Evolutionary conservation across 805 yeast genomes (phyloP).

Genomic region (Hanseniaspora thailandica): DNA sequence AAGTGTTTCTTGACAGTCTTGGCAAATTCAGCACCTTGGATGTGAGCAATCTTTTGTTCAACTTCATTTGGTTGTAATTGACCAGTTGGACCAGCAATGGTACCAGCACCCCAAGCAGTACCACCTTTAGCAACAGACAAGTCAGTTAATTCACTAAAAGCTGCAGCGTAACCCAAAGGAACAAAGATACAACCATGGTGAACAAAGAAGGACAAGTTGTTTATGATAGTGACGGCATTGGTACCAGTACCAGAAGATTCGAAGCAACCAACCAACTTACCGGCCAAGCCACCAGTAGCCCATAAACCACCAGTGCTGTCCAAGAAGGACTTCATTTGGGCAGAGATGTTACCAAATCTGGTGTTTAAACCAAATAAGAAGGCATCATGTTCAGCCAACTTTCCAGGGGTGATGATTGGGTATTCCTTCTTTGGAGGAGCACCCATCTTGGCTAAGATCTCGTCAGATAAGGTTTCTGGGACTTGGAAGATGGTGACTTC

Average conservation of each 20-base stretch:
- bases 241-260: slow-evolving; percentile 73
- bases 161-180: slow-evolving; percentile 62
- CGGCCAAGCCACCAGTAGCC: slow-evolving; percentile 60
- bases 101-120: slow-evolving; percentile 80
- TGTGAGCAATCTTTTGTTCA: slow-evolving; percentile 51
- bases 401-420: slow-evolving; percentile 52
- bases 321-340: slow-evolving; percentile 66
- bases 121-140: slow-evolving; percentile 59
- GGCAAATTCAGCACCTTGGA: slow-evolving; percentile 58
- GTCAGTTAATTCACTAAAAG: slow-evolving; percentile 41
- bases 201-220: slow-evolving; percentile 49
- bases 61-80: slow-evolving; percentile 52
- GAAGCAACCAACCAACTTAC: slow-evolving; percentile 65
- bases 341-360: slow-evolving; percentile 70
- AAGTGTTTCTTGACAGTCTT: slow-evolving; percentile 31
- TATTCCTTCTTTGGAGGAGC: slow-evolving; percentile 52
- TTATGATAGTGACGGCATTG: slow-evolving; percentile 60
- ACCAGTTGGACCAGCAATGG: slow-evolving; percentile 67
- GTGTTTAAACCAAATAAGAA: slow-evolving; percentile 79
- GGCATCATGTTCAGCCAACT: slow-evolving; percentile 59
- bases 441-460: slow-evolving; percentile 47
- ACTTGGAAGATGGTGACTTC: slow-evolving; percentile 53
- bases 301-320: slow-evolving; percentile 71
- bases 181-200: slow-evolving; percentile 76
- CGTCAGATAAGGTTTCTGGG: slow-evolving; percentile 61